Evolutionary conservation across 1,139 yeast species (phyloP).

Genomic region (Suhomyces guaymorum): DNA sequence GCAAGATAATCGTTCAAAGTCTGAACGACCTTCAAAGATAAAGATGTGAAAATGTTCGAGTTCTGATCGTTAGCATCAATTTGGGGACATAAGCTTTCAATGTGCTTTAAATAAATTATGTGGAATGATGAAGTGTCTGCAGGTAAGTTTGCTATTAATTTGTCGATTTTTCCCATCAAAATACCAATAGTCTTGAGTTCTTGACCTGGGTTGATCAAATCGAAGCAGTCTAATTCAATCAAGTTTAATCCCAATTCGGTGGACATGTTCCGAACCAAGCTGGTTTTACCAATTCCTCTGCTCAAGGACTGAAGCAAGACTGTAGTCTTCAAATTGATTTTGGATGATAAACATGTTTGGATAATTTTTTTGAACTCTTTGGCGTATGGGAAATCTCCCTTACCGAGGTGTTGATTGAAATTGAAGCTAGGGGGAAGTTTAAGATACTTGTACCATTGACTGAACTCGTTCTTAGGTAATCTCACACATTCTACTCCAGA

Average conservation of each 20-base stretch:
- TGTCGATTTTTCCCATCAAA: constrained; percentile 74
- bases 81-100: constrained; percentile 71
- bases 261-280: constrained; percentile 57
- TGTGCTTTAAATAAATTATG: constrained; percentile 63
- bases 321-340: constrained; percentile 55
- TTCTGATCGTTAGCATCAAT: constrained; percentile 65
- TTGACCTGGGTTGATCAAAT: constrained; percentile 62
- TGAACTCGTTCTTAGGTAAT: constrained; percentile 35
- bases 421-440: constrained; percentile 42
- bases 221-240: constrained; percentile 69
- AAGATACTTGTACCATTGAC: constrained; percentile 48
- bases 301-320: constrained; percentile 67
- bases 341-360: constrained; percentile 41
- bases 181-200: constrained; percentile 80
- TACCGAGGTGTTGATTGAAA: constrained; percentile 22
- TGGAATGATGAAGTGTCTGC: constrained; percentile 27
- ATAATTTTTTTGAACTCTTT: constrained; percentile 52
- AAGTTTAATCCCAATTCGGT: constrained; percentile 66
- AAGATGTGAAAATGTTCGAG: constrained; percentile 52
- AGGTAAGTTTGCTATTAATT: constrained; percentile 31
- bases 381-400: constrained; percentile 49
- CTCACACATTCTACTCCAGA: constrained; percentile 54
- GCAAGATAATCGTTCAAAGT: constrained; percentile 57
- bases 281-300: constrained; percentile 79
- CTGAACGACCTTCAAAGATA: constrained; percentile 60